phyloP scores from a whole-genome alignment of 2,329 filamentous ascomycete genomes.

The Scedosporium dehoogii region DNA sequence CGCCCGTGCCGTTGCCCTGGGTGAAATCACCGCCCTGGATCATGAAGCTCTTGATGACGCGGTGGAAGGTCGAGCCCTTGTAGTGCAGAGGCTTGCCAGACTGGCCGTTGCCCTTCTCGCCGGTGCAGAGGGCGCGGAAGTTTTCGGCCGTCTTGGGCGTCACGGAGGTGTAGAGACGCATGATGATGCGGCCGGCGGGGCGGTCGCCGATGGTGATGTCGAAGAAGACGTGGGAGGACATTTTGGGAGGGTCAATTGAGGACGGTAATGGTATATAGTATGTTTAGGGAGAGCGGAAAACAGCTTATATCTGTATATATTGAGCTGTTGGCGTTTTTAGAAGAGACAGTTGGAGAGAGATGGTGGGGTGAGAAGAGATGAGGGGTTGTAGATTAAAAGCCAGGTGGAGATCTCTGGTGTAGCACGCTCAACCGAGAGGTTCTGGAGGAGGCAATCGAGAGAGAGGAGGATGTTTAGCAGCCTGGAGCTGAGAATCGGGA shows the following conservation, averaged over 20 bases:
- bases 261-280: conserved; percentile 5
- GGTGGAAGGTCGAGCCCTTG: conserved; percentile 89
- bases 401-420: background rate
- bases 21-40: conserved; percentile 98
- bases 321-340: too few species aligned
- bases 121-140: conserved; percentile 89
- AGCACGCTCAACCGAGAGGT: background rate
- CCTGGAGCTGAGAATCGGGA: too few species aligned
- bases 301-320: too few species aligned
- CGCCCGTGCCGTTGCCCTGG: conserved; percentile 84
- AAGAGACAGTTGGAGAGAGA: background rate
- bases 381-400: background rate
- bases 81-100: conserved; percentile 80
- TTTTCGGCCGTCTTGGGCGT: conserved; percentile 95
- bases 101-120: conserved; percentile 81
- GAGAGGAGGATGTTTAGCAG: too few species aligned
- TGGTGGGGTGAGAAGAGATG: background rate
- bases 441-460: too few species aligned
- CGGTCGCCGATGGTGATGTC: conserved; percentile 75
- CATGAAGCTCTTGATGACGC: conserved; percentile 98
- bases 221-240: conserved; percentile 73
- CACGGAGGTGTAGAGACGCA: conserved; percentile 69
- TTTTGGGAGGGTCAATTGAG: conserved; percentile 17
- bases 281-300: too few species aligned
- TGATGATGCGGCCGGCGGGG: conserved; percentile 66